Evolutionary conservation across 2,329 filamentous ascomycete genomes (phyloP), one percentile per base, ranked within the genome.

Genomic region (Dactylellina cionopaga): DNA sequence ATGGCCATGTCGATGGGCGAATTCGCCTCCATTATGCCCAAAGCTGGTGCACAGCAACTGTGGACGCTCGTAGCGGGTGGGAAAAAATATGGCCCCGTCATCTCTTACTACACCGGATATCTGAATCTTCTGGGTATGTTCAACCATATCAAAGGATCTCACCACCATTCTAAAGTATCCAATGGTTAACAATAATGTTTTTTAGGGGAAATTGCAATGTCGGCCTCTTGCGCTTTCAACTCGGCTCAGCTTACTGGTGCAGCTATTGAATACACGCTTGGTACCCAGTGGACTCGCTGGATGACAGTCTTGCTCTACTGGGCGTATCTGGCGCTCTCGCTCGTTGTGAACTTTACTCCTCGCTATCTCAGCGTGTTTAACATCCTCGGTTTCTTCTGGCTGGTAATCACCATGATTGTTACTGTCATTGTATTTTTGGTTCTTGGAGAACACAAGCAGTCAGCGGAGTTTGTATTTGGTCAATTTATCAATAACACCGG

Each of bases 11-110:
- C 62, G 3, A 24, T 74, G 49, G 69, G 69, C 11, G 69, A 74
- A 31, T 68, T 74, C 51, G 60, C 63, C 17, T 68, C 62, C 15
- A 74, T 74, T 31, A 74, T 74, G 60, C 69, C 69, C n/a, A 74
- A 74, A 15, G 60, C 62, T 3, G 69, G 69, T 11, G 69, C 62
- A 2, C 69, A 74, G 39, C 69, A 74, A 47, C 60, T 74, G n/a
- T 74, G 69, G 69, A 68, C 68, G 4, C 35, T 56, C 19, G 68
- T 72, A 2, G 68, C 68, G 17, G 68, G 66, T 37, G 63, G 51
- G 22, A 63, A n/a, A 51, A n/a, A 59, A 43, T 68, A 68, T 24
- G 69, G 69, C 13, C 69, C 69, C 2, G 69, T 74, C 9, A 41
- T 66, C 11, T 74, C 69, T 13, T 74, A 74, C 55, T 74, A 66